A percentile compares a stretch with the other conserved stretches of the same genome.
Evolutionary conservation across 2,329 filamentous ascomycete genomes (phyloP).

Genomic region (Xylariaceae sp.): DNA sequence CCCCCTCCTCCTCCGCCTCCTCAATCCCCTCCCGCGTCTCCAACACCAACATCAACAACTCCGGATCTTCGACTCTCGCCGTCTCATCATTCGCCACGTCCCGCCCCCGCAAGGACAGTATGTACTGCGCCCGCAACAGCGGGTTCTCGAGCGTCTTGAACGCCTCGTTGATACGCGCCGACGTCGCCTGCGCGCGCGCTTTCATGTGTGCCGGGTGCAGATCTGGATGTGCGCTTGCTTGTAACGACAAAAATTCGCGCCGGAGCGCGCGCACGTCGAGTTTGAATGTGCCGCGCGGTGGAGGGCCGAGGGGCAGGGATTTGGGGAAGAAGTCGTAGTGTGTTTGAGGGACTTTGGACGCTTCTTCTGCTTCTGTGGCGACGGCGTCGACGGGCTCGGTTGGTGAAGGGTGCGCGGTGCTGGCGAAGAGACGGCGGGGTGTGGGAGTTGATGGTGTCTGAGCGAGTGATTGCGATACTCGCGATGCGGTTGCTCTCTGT

Average conservation of each 20-base stretch:
- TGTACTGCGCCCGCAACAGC: slow-evolving; percentile 79
- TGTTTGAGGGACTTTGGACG: slow-evolving; percentile 38
- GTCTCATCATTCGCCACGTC: slow-evolving; percentile 77
- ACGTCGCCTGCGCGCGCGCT: slow-evolving; percentile 66
- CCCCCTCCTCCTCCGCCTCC: slow-evolving; percentile 61
- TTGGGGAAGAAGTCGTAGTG: slow-evolving; percentile 87
- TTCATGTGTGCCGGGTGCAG: slow-evolving; percentile 51
- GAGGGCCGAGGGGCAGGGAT: slow-evolving; percentile 71
- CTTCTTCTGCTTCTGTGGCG: too few relatives aligned
- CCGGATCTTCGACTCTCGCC: slow-evolving; percentile 60
- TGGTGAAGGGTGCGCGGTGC: too few relatives aligned
- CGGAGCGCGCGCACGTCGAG: slow-evolving; percentile 67
- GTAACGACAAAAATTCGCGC: slow-evolving; percentile 79
- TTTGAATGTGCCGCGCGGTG: slow-evolving; percentile 68
- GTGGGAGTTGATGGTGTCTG: not conserved
- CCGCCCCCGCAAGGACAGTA: slow-evolving; percentile 65
- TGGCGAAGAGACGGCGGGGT: not conserved
- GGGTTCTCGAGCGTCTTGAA: slow-evolving; percentile 80
- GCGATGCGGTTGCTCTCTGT: not conserved
- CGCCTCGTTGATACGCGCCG: slow-evolving; percentile 81
- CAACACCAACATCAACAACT: slow-evolving; percentile 71
- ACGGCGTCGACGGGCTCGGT: too few relatives aligned
- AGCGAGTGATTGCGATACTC: not conserved
- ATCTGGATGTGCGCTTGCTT: slow-evolving; percentile 72
- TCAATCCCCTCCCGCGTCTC: slow-evolving; percentile 74